Evolutionary conservation across 352 stramenopile genomes (phyloP).

Genomic region (Blastocystis hominis): DNA sequence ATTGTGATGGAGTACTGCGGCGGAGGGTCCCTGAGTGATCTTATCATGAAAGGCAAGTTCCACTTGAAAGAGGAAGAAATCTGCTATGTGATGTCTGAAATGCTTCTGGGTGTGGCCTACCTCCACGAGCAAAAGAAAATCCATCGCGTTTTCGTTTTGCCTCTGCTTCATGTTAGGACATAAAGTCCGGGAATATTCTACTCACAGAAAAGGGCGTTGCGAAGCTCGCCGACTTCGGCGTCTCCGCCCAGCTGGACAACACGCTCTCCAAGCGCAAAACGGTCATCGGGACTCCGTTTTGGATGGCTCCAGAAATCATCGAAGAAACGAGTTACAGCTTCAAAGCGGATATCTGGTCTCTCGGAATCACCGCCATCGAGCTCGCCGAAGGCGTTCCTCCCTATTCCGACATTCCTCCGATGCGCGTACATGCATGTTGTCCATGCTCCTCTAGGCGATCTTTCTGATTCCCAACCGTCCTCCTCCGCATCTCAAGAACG

Average conservation of each 20-base stretch:
- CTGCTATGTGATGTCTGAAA: conserved; percentile 19
- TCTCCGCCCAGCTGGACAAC: conserved; percentile 86
- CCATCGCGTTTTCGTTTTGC: conserved; percentile 67
- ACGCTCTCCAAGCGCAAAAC: conserved; percentile 92
- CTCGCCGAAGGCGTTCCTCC: conserved; percentile 27
- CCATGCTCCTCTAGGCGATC: conserved; percentile 69
- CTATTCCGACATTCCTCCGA: conserved; percentile 70
- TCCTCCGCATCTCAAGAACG: conserved; percentile 71
- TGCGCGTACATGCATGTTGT: conserved; percentile 66
- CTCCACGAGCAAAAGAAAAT: conserved; percentile 61
- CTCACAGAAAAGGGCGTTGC: conserved; percentile 59
- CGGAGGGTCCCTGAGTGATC: conserved; percentile 54
- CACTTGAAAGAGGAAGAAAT: conserved; percentile 57
- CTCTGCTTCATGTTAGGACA: conserved; percentile 71
- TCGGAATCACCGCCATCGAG: conserved; percentile 63
- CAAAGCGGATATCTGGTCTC: conserved; percentile 55
- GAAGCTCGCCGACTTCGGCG: conserved; percentile 65
- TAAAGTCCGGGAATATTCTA: conserved; percentile 62
- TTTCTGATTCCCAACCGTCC: conserved; percentile 93
- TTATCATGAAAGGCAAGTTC: conserved; percentile 39
- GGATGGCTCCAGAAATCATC: conserved; percentile 51
- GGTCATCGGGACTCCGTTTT: conserved; percentile 74
- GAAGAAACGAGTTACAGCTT: background rate
- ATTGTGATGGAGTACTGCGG: conserved; percentile 62
- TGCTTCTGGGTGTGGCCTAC: conserved; percentile 55